Percentiles rank a stretch among this genome's conserved stretches.
phyloP scores from a whole-genome alignment of 495 filamentous ascomycete genomes.

The Penicillium ochrochloron region DNA sequence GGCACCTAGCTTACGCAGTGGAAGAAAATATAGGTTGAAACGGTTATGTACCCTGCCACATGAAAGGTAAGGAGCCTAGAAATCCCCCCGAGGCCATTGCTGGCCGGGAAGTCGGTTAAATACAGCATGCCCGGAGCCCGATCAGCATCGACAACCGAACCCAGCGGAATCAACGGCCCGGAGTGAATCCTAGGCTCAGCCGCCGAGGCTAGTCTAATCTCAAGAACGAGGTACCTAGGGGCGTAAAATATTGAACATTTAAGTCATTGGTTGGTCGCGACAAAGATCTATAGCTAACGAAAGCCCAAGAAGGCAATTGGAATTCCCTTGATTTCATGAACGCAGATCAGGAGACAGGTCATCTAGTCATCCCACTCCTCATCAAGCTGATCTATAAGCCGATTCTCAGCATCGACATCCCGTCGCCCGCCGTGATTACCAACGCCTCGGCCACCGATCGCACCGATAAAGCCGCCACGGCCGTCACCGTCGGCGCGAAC shows the following conservation, averaged over 20 bases:
- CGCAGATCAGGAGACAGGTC: neutral
- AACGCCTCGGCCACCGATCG: conserved; percentile 45
- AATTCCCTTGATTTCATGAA: neutral
- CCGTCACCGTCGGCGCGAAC: conserved; percentile 46
- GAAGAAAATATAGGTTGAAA: too few relatives aligned
- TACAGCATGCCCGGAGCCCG: too few relatives aligned
- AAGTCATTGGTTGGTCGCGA: neutral
- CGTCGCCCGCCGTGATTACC: conserved; percentile 45
- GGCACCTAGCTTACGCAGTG: too few relatives aligned
- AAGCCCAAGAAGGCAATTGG: neutral
- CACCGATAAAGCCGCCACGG: conserved; percentile 41
- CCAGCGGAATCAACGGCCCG: too few relatives aligned
- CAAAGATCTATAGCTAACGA: neutral
- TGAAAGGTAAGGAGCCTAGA: too few relatives aligned
- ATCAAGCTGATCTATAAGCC: conserved; percentile 93
- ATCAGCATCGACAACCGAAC: too few relatives aligned
- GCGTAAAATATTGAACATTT: neutral
- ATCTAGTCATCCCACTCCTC: conserved; percentile 72
- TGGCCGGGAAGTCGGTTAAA: too few relatives aligned
- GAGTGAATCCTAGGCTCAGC: too few relatives aligned
- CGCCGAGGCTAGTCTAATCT: neutral
- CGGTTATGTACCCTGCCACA: too few relatives aligned
- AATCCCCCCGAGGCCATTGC: too few relatives aligned
- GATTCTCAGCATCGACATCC: conserved; percentile 81
- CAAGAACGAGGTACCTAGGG: neutral